Evolutionary conservation across 192 early-diverging fungal genomes (phyloP).

Genomic region (Umbelopsis isabellina): DNA sequence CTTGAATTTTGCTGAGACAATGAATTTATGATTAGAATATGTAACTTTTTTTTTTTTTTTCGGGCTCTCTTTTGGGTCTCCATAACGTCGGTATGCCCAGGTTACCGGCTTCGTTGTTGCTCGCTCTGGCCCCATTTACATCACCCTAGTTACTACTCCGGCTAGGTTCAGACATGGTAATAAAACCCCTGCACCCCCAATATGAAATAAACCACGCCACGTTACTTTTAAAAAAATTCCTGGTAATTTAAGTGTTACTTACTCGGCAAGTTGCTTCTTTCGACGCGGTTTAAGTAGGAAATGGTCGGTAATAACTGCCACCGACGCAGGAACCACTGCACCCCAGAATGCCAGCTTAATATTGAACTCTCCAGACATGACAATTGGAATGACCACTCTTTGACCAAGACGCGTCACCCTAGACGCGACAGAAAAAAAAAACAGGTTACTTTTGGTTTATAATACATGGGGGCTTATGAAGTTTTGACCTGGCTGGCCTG

Average conservation of each 20-base stretch:
- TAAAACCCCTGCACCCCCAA: too few relatives aligned
- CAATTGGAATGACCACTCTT: constrained; percentile 64
- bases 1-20: constrained; percentile 49
- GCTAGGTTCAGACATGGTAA: too few relatives aligned
- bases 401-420: constrained; percentile 72
- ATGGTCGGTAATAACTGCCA: constrained; percentile 59
- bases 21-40: constrained; percentile 18
- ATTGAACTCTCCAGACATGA: constrained; percentile 63
- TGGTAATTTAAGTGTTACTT: constrained; percentile 25
- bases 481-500: not conserved
- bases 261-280: constrained; percentile 48
- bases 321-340: constrained; percentile 53
- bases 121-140: too few relatives aligned
- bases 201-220: too few relatives aligned
- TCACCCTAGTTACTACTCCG: too few relatives aligned
- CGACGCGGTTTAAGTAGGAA: constrained; percentile 64
- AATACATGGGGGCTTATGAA: not conserved
- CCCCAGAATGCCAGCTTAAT: constrained; percentile 56
- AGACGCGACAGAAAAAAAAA: not conserved
- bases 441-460: not conserved
- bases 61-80: not conserved
- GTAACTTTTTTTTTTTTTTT: not conserved
- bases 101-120: too few relatives aligned
- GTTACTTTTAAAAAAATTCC: too few relatives aligned
- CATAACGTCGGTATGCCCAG: too few relatives aligned